These are phyloP conservation scores for Venturia pyrina DNA, from an alignment of 2,329 filamentous ascomycete species.

Conservation along the genomic window DNA sequence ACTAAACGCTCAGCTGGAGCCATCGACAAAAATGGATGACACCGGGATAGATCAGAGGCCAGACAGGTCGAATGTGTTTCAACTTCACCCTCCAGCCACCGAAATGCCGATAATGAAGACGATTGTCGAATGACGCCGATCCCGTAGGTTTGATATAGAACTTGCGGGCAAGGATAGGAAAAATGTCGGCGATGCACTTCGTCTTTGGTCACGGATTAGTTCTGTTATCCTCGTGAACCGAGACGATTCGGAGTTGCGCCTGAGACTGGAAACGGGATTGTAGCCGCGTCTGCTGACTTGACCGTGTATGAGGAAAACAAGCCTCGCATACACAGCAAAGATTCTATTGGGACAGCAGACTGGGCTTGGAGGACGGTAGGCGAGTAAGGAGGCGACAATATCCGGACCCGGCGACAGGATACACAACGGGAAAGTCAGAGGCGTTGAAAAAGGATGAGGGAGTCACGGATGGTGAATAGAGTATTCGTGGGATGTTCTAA, in stretches of 20 bases:
- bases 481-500: neutral
- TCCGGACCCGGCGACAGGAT: neutral
- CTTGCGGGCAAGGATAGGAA: too few relatives aligned
- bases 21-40: neutral
- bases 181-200: too few relatives aligned
- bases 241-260: too few relatives aligned
- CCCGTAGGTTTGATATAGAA: too few relatives aligned
- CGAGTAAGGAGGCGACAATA: neutral
- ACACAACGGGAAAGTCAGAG: neutral
- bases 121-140: neutral
- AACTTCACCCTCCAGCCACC: neutral
- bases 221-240: too few relatives aligned
- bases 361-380: too few relatives aligned
- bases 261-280: too few relatives aligned
- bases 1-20: neutral
- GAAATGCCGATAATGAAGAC: neutral
- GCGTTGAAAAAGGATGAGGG: neutral
- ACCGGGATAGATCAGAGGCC: neutral
- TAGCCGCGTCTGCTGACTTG: too few relatives aligned
- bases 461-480: neutral
- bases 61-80: neutral
- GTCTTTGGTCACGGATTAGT: too few relatives aligned
- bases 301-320: neutral
- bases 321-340: neutral
- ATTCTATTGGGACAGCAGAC: too few relatives aligned